These are phyloP conservation scores for Vaccinium darrowii DNA, from an alignment of 148 eudicot species.

Conservation along the genomic window DNA sequence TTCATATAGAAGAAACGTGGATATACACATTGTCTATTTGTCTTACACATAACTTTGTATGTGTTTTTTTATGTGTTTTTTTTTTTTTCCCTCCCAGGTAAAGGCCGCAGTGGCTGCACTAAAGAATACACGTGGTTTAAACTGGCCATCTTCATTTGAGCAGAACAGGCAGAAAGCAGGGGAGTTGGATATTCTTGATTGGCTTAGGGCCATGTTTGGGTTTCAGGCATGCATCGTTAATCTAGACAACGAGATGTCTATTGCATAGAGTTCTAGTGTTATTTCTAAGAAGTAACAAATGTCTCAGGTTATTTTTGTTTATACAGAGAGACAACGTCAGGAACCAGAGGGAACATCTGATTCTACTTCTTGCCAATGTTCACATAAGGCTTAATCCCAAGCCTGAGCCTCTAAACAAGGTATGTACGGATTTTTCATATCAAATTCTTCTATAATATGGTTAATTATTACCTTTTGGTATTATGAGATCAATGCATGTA, in stretches of 20 bases:
- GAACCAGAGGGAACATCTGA: slow-evolving; percentile 90
- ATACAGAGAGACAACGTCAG: slow-evolving; percentile 86
- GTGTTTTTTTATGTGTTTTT: background rate
- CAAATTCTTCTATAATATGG: background rate
- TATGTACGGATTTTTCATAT: slow-evolving; percentile 15
- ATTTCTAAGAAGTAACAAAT: background rate
- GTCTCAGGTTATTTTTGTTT: slow-evolving; percentile 13
- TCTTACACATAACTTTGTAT: background rate
- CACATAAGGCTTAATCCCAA: slow-evolving; percentile 67
- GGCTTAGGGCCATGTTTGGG: slow-evolving; percentile 98
- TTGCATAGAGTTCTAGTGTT: background rate
- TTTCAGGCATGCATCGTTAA: slow-evolving; percentile 66
- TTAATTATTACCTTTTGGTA: background rate
- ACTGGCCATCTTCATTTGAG: slow-evolving; percentile 78
- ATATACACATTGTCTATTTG: background rate
- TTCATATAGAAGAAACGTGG: background rate
- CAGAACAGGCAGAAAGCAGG: slow-evolving; percentile 67
- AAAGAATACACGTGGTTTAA: slow-evolving; percentile 60
- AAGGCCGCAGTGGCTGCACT: slow-evolving; percentile 84
- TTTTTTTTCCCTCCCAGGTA: slow-evolving; percentile 39
- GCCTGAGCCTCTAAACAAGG: slow-evolving; percentile 76
- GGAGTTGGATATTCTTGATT: slow-evolving; percentile 89
- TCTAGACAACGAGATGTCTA: slow-evolving; percentile 7
- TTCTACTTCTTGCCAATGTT: slow-evolving; percentile 71
- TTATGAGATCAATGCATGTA: background rate